Evolutionary conservation across 352 stramenopile genomes (phyloP), one percentile per base, ranked within the genome.

Genomic region (Pythium brachiatum): DNA sequence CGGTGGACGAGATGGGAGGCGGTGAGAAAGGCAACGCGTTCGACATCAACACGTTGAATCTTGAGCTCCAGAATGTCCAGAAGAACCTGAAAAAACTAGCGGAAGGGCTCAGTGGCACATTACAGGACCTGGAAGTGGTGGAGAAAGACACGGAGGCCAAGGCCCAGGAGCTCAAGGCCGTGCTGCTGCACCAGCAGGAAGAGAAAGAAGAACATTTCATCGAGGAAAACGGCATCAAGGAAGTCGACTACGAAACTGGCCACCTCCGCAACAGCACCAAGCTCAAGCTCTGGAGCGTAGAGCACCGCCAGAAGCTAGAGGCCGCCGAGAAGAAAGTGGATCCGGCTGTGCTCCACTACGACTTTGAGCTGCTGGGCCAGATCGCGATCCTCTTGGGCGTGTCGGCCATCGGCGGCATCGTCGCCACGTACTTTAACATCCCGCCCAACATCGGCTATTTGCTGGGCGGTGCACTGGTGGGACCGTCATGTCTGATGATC

Each of bases 391-490:
- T 95, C 38, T 67, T 95, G 3, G 86, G 84, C 20, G 79, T 92
- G 0, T 86, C 92, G 3, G 89, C 93, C 1, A 86, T 97, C 55
- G 90, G 90, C 38, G 92, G 92, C 5, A 96, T 98, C 57, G 76
- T 94, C 20, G 83, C 87, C 1, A 90, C 90, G 21, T 92, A 89
- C 60, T 86, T 96, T 41, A 89, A 90, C 38, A 87, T 96, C 18
- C 92, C 92, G 16, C 86, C 89, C n/a, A 87, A 95, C 55, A 80
- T 96, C 18, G 92, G 92, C 0, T 98, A 97, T 75, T 73, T 98
- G 18, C 75, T 97, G 1, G 92, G 89, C 32, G 92, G 92, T 26
- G 90, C 93, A 29, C 67, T 97, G 2, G 88, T 98, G 5, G 92
- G 92, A 20, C 92, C 92, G 16, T 96, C 87, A 25, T 95, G 92